Conservation (phyloP, 352 stramenopile species). For the Aphanomyces astaci region DNA sequence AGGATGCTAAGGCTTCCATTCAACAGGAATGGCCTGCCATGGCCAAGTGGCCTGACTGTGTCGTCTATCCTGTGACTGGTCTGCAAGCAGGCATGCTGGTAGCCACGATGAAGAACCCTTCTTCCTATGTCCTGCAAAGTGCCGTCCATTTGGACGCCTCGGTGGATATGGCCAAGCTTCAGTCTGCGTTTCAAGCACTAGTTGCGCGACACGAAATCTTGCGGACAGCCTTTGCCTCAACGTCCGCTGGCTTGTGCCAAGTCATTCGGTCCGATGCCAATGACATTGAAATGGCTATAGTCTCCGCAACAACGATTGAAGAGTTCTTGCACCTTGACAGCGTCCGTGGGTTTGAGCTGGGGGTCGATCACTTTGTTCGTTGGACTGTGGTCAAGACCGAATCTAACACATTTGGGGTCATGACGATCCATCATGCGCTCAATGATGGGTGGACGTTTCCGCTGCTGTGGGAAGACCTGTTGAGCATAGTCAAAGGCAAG, state of each 20-base stretch:
- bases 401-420: not conserved
- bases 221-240: not conserved
- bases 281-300: not conserved
- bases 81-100: not conserved
- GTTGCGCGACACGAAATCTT: not conserved
- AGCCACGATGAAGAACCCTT: not conserved
- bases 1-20: not conserved
- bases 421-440: constrained; percentile 5
- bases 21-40: not conserved
- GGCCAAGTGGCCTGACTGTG: not conserved
- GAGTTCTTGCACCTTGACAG: not conserved
- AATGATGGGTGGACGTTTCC: not conserved
- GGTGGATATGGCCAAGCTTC: too few relatives aligned
- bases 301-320: not conserved
- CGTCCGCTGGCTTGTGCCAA: not conserved
- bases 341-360: not conserved
- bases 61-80: not conserved
- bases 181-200: not conserved
- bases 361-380: not conserved
- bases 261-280: not conserved
- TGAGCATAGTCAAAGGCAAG: not conserved
- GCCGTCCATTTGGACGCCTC: not conserved
- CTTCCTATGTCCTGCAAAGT: not conserved
- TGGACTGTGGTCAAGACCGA: not conserved
- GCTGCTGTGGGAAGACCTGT: not conserved